phyloP scores from a whole-genome alignment of 2,329 filamentous ascomycete genomes.

The Pseudogymnoascus sp. region DNA sequence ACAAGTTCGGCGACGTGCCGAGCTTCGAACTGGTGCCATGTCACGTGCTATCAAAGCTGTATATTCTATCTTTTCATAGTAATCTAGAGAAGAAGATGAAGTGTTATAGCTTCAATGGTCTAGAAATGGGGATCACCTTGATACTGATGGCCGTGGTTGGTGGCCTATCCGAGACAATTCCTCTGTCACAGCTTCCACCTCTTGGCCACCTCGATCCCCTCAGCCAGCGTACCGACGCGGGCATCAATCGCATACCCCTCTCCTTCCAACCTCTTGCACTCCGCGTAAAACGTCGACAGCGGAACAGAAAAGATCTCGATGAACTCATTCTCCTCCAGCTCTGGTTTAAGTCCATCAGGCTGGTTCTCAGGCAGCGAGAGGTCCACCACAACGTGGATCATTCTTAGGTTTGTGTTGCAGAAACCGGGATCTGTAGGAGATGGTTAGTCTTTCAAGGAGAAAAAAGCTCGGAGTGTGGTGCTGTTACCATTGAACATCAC shows the following conservation, averaged over 20 bases:
- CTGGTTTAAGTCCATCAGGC: conserved; percentile 33
- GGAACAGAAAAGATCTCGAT: conserved; percentile 44
- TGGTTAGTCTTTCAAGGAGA: background rate
- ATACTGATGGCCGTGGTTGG: background rate
- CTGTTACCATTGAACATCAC: conserved; percentile 53
- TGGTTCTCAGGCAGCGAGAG: conserved; percentile 37
- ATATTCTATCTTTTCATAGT: background rate
- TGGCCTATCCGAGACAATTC: background rate
- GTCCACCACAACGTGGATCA: conserved; percentile 42
- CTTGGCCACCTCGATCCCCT: conserved; percentile 32
- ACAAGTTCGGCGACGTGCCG: background rate
- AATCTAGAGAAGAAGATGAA: background rate
- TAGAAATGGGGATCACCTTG: background rate
- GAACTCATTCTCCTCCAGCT: conserved; percentile 44
- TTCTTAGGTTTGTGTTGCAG: conserved; percentile 57
- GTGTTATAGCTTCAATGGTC: background rate
- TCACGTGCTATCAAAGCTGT: background rate
- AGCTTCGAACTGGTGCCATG: background rate
- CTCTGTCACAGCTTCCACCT: conserved; percentile 26
- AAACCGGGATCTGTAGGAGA: conserved; percentile 46
- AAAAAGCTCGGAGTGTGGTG: background rate
- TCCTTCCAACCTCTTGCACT: conserved; percentile 37
- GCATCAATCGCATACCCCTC: conserved; percentile 34
- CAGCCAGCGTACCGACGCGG: conserved; percentile 31
- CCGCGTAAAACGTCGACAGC: conserved; percentile 36